Conservation (phyloP, 371 early-diverging fungal genomes). For the Mortierella sp. region DNA sequence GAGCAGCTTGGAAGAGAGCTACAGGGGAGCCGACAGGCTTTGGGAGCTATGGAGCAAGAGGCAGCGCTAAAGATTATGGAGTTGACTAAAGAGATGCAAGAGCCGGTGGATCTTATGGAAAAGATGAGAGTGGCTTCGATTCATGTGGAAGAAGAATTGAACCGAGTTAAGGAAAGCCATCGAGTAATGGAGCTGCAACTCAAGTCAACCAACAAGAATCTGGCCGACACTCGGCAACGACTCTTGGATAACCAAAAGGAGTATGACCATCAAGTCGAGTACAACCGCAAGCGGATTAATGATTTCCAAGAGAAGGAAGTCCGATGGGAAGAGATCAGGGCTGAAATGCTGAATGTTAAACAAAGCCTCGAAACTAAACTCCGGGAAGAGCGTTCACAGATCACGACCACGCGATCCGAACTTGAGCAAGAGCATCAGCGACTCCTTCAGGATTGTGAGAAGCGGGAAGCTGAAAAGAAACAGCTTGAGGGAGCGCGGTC, state of each 20-base stretch:
- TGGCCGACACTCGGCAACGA: slow-evolving; percentile 36
- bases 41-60: slow-evolving; percentile 29
- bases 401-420: slow-evolving; percentile 10
- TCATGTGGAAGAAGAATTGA: slow-evolving; percentile 23
- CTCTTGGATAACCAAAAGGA: slow-evolving; percentile 43
- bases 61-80: slow-evolving; percentile 64
- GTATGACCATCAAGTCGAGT: slow-evolving; percentile 46
- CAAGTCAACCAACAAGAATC: slow-evolving; percentile 11
- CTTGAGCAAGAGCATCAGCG: slow-evolving; percentile 30
- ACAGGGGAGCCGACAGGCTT: slow-evolving; percentile 24
- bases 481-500: slow-evolving; percentile 6
- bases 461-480: slow-evolving; percentile 1
- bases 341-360: slow-evolving; percentile 23
- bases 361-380: slow-evolving; percentile 21
- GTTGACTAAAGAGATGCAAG: slow-evolving; percentile 97
- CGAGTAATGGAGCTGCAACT: slow-evolving; percentile 30
- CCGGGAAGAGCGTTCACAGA: slow-evolving; percentile 23
- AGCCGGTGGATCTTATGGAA: slow-evolving; percentile 86
- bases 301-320: slow-evolving; percentile 48
- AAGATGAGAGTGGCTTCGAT: slow-evolving; percentile 37
- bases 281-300: slow-evolving; percentile 42
- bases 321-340: slow-evolving; percentile 29
- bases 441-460: slow-evolving; percentile 18
- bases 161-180: slow-evolving; percentile 13
- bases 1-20: slow-evolving; percentile 38